A percentile compares a stretch with the other conserved stretches of the same genome.
phyloP scores from a whole-genome alignment of 2,329 filamentous ascomycete species.

The Hymenoscyphus salicellus region DNA sequence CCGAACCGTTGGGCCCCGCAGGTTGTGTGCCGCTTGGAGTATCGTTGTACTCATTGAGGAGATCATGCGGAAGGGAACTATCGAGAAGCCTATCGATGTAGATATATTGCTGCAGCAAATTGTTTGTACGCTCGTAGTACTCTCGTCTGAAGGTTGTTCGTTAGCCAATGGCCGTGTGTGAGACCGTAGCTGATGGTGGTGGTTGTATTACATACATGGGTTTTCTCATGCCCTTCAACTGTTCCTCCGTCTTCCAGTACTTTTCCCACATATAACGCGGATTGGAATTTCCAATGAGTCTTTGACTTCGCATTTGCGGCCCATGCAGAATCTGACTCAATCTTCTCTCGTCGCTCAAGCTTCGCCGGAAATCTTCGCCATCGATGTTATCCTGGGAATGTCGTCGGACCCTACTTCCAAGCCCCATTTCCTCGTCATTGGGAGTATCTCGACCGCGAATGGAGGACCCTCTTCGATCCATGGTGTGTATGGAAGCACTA shows the following conservation, averaged over 20 bases:
- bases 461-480: slow-evolving; percentile 23
- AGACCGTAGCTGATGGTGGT: slow-evolving; percentile 4
- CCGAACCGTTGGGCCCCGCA: slow-evolving; percentile 34
- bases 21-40: slow-evolving; percentile 19
- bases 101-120: slow-evolving; percentile 83
- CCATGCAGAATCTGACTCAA: slow-evolving; percentile 58
- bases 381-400: slow-evolving; percentile 22
- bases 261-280: slow-evolving; percentile 76
- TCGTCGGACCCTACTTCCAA: slow-evolving; percentile 13
- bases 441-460: slow-evolving; percentile 22
- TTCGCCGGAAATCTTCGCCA: slow-evolving; percentile 27
- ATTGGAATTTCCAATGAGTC: slow-evolving; percentile 85
- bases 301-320: slow-evolving; percentile 77
- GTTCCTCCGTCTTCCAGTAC: slow-evolving; percentile 79
- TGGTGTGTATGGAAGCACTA: slow-evolving; percentile 24
- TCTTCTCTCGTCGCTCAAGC: slow-evolving; percentile 51
- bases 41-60: slow-evolving; percentile 84
- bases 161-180: slow-evolving; percentile 18
- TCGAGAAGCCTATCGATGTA: slow-evolving; percentile 91
- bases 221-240: slow-evolving; percentile 69
- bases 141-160: slow-evolving; percentile 50
- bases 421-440: slow-evolving; percentile 29
- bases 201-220: slow-evolving; percentile 52
- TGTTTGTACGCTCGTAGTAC: slow-evolving; percentile 89
- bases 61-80: slow-evolving; percentile 84